Base-by-base conservation (phyloP, 345 rosid species). In the Dimocarpus longan region DNA sequence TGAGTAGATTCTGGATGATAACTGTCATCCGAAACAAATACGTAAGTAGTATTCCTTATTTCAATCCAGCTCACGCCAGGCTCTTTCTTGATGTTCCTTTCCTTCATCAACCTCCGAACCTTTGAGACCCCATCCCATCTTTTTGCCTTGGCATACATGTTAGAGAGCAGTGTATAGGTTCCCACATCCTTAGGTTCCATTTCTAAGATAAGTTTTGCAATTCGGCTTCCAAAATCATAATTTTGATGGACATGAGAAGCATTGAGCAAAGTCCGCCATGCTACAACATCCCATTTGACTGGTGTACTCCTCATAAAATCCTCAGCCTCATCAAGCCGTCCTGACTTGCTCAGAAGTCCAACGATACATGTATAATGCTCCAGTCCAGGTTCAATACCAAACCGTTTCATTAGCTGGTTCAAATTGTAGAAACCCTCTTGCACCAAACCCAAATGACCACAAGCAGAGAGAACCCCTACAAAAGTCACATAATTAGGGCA, bases 51-150 rank as follows among this genome's bases (percentile, higher is more conserved):
- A 57, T 85, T 88, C 75, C 80, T 84, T 76, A 92, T 84, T 66
- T 90, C 89, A 76, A 89, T 89, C 97, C 97, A 95, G 85, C 97
- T 93, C 69, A 86, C 89, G n/a, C 98, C 97, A 64, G 97, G 97
- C 84, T 95, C 97, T 74, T 95, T 95, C 85, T 91, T 95, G 75
- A 93, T 83, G 12, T 82, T 82, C 71, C 84, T 89, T 2, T 85
- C 85, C 72, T 82, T 87, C 97, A 93, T 93, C 82, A 91, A 66
- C 74, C 89, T 87, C 66, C 93, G 88, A n/a, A 92, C 84, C 80
- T 72, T 80, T 5, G 81, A 88, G 66, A 91, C 98, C 62, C 84
- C 88, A 79, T 90, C 97, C 95, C 97, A 95, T 76, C 88, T 87
- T 74, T 80, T 90, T 74, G 83, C 85, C 81, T 89, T 91, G 70